phyloP scores from a whole-genome alignment of 371 early-diverging fungal genomes.

The Parasitella parasitica region DNA sequence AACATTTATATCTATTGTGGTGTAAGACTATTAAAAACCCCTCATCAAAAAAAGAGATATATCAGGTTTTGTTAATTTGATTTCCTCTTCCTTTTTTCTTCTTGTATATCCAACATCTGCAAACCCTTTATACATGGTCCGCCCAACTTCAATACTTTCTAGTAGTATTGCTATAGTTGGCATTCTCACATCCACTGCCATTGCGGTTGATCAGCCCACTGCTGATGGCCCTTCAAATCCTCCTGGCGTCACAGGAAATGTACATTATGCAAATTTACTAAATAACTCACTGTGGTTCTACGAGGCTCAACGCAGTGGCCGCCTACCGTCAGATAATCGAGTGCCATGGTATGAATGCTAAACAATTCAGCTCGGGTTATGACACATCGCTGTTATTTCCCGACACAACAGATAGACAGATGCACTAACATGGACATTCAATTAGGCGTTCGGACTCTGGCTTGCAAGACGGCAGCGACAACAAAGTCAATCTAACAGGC shows the following conservation, averaged over 20 bases:
- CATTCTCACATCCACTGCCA: neutral
- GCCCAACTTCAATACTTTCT: neutral
- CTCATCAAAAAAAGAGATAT: neutral
- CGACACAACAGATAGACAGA: too few relatives aligned
- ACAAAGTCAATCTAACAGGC: constrained; percentile 47
- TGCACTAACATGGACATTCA: neutral
- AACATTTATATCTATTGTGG: neutral
- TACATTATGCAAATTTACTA: constrained; percentile 29
- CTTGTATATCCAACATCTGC: neutral
- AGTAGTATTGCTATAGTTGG: constrained; percentile 2
- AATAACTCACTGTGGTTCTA: constrained; percentile 53
- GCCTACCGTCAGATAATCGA: constrained; percentile 49
- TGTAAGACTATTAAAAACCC: neutral
- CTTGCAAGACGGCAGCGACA: constrained; percentile 51
- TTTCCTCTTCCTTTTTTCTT: neutral
- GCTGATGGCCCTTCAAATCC: constrained; percentile 20
- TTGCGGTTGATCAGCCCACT: constrained; percentile 8
- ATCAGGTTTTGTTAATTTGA: neutral
- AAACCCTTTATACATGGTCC: neutral
- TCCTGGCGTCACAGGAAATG: constrained; percentile 24
- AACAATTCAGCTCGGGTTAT: neutral
- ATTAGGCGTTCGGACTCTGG: constrained; percentile 57
- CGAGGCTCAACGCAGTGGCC: constrained; percentile 63
- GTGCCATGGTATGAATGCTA: constrained; percentile 46
- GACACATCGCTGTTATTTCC: too few relatives aligned